Conservation (phyloP, 176 grass and related monocot genomes). For the Triticum aestivum region IWGSC_CS_RefSeq_v2.1 NC_057810.1:615549311-615549810, state of each 20-base stretch:
- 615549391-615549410: background rate
- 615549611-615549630: background rate
- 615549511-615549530: background rate
- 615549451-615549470: background rate
- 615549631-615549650: background rate
- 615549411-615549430: background rate
- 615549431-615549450: background rate
- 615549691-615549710: background rate
- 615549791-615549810: background rate
- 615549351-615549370: background rate
- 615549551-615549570: background rate
- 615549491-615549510: background rate
- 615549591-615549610: background rate
- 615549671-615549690: background rate
- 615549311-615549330: background rate
- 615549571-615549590: background rate
- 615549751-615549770: background rate
- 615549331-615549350: background rate
- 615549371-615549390: background rate
- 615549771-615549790: background rate
- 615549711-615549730: constrained; percentile 8
- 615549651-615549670: background rate
- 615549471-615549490: background rate
- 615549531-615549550: background rate
- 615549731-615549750: background rate